phyloP scores from a whole-genome alignment of 2,329 filamentous ascomycete species.

The Beauveria sp. region DNA sequence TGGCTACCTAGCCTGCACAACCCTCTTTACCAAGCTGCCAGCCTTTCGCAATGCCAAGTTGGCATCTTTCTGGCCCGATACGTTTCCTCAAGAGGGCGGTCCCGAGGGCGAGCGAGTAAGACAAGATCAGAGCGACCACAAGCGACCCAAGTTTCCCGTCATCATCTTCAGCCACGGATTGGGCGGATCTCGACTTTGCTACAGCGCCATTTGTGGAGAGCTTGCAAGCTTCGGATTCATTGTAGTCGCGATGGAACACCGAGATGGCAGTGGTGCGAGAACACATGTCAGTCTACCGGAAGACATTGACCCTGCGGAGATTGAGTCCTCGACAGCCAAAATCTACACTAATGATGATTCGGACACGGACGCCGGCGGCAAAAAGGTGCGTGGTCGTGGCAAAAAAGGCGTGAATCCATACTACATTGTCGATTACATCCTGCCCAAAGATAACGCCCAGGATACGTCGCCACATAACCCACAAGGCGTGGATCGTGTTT shows the following conservation, averaged over 20 bases:
- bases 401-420: conserved; percentile 24
- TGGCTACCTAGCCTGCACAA: conserved; percentile 46
- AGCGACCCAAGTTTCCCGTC: conserved; percentile 47
- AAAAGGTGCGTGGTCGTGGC: conserved; percentile 24
- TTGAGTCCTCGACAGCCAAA: conserved; percentile 21
- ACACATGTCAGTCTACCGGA: conserved; percentile 51
- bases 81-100: not conserved
- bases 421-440: conserved; percentile 54
- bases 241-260: conserved; percentile 56
- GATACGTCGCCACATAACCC: conserved; percentile 48
- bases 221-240: conserved; percentile 60
- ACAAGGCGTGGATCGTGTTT: conserved; percentile 50
- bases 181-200: conserved; percentile 55
- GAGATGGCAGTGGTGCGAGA: conserved; percentile 55
- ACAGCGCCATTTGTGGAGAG: conserved; percentile 56
- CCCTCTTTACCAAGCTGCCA: conserved; percentile 57
- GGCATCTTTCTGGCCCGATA: conserved; percentile 24
- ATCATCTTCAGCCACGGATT: conserved; percentile 61
- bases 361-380: conserved; percentile 23
- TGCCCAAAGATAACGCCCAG: conserved; percentile 45
- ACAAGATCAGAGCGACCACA: conserved; percentile 3
- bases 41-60: conserved; percentile 54
- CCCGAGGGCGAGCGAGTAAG: not conserved
- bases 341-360: conserved; percentile 17
- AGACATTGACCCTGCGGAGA: conserved; percentile 26